Evolutionary conservation across 306 rosid genomes (phyloP), one percentile per base, ranked within the genome.

Genomic region (Casuarina glauca): DNA sequence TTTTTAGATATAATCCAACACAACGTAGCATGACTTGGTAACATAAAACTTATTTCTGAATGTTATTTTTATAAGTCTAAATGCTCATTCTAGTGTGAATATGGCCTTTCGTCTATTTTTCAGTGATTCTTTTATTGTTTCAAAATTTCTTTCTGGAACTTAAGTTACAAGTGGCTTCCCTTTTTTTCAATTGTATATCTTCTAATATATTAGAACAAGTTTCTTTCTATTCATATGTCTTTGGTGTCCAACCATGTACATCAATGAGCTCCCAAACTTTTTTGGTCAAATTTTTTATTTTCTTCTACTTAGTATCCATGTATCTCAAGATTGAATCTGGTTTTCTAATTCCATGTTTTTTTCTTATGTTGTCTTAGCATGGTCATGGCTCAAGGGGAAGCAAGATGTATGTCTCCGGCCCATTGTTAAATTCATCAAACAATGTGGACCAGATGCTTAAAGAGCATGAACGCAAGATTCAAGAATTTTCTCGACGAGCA

Each of bases 341-440:
- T 36, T 64, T 43, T 53, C 19, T 49, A 54, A 70, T 74, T 42
- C 43, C 44, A 64, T 32, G 42, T 75, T 0, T 73, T 74, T 55
- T 78, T 76, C 44, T 43, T 35, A 16, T 39, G 66, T 73, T 20
- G 73, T 76, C 86, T 74, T 90, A 94, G 98, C 84, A 85, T 43
- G 82, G 83, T 58, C 86, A 58, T 58, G 89, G 80, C 6, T 45
- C 86, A 19, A 81, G 64, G 78, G 89, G 79, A 39, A 89, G 84
- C 85, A 91, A 91, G 76, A 89, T 94, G 38, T 87, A 87, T 63
- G 83, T 91, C 62, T 90, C 97, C 39, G 98, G 97, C 60, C 95
- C 98, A 2, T 80, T 94, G 43, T 76, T 88, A 68, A 79, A 78
- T 69, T 82, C 98, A 16, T 92, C 98, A 51, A 89, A 84, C 87